Base-by-base conservation (phyloP, 2,329 filamentous ascomycete species). In the Amphichorda felina region DNA sequence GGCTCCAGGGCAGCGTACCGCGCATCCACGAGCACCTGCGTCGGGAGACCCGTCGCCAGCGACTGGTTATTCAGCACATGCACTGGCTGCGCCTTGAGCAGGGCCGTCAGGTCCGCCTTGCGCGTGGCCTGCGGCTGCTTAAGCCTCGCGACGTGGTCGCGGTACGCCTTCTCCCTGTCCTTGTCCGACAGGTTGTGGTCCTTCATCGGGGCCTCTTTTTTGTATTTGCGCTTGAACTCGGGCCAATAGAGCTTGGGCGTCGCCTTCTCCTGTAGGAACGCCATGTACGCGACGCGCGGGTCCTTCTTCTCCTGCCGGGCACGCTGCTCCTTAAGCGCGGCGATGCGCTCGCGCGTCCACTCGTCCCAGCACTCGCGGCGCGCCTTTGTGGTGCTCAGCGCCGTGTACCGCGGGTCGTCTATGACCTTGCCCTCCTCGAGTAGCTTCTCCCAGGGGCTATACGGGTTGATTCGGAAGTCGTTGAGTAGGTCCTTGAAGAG, bases 191-290 rank as follows among this genome's bases (percentile, higher is more conserved):
- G 64, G 34, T 68, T 72, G 21, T 73, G 64, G 40, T 89, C 82
- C 41, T 79, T 82, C 82, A 98, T 87, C 35, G 79, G 72, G 0
- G 72, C 57, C 43, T 94, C 87, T 44, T 82, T 88, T 44, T 81
- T 82, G 58, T 77, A 91, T 53, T 95, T 98, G 24, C 91, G 71
- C 48, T 84, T 86, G 60, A 98, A 98, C 54, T 98, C 91, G 1
- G 85, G 81, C 91, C 91, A 98, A 65, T 94, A 98, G 1, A 98
- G 69, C 59, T 94, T 96, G 0, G 85, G 81, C 0, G 80, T 91
- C 0, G 88, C 89, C 45, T 86, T 74, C 33, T 80, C 74, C 43
- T 89, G 77, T 21, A 98, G 64, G 43, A 98, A 82, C 0, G 73
- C 71, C 40, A 96, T 62, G 54, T 93, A 98, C 1, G 80, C 76